These are phyloP conservation scores for Arthrinium phaeospermum DNA, from an alignment of 2,329 filamentous ascomycete genomes.

Conservation along the genomic window DNA sequence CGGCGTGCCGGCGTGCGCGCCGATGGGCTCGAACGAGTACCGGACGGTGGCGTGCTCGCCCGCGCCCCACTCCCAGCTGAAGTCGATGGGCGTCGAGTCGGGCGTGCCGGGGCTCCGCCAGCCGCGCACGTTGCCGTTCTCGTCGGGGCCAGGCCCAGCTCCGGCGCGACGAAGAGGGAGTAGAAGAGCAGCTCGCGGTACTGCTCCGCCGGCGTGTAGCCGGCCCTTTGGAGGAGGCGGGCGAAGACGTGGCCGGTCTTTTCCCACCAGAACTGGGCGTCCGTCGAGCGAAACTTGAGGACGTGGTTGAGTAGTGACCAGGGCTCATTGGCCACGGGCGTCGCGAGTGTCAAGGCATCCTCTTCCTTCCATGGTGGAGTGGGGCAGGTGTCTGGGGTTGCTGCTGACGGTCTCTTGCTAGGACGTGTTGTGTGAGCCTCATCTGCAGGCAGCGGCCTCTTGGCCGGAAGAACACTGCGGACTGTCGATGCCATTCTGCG, in stretches of 20 bases:
- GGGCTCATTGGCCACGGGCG: neutral
- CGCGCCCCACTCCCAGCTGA: constrained; percentile 18
- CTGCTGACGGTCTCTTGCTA: too few species aligned
- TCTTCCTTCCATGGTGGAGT: neutral
- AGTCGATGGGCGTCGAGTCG: constrained; percentile 19
- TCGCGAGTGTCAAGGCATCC: neutral
- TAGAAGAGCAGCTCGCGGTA: constrained; percentile 19
- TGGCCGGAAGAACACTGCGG: neutral
- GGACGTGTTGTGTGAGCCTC: neutral
- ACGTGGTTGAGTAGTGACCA: constrained; percentile 3
- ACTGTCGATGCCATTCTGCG: neutral
- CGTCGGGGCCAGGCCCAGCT: constrained; percentile 18
- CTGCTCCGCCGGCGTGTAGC: constrained; percentile 19
- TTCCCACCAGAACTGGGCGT: constrained; percentile 20
- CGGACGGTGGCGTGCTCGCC: constrained; percentile 14
- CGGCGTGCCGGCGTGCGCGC: constrained; percentile 15
- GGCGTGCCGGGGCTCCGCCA: constrained; percentile 20
- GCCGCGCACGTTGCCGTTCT: constrained; percentile 13
- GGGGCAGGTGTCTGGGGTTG: neutral
- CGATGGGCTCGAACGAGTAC: constrained; percentile 19
- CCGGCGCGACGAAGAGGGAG: constrained; percentile 17
- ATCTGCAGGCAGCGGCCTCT: neutral
- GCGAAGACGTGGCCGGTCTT: constrained; percentile 13
- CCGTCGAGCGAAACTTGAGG: neutral
- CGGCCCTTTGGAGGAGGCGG: neutral